Conservation (phyloP, 1,284 basidiomycete genomes). For the Cystobasidium pallidum region DNA sequence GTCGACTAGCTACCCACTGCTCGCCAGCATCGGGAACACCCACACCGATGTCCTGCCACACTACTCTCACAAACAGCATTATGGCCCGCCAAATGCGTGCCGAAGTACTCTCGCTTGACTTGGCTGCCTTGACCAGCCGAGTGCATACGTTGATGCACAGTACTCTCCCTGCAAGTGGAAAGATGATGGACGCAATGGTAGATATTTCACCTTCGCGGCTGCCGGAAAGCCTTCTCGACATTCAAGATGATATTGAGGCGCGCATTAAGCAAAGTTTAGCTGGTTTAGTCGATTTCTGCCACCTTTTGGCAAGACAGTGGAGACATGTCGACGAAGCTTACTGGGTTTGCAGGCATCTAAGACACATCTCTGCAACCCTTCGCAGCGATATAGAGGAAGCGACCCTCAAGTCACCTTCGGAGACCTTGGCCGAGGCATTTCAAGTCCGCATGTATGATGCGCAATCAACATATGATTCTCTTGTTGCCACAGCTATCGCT, state of each 20-base stretch:
- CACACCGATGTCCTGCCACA: neutral
- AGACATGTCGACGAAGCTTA: constrained; percentile 41
- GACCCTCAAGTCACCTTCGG: constrained; percentile 24
- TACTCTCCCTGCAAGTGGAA: constrained; percentile 21
- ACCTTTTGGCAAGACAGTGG: constrained; percentile 31
- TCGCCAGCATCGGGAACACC: neutral
- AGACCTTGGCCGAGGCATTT: constrained; percentile 16
- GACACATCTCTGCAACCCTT: neutral
- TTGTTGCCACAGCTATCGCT: neutral
- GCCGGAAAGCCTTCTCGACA: constrained; percentile 49
- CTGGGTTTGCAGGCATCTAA: constrained; percentile 11
- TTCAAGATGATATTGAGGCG: constrained; percentile 50
- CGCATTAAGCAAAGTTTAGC: constrained; percentile 3
- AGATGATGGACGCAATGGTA: constrained; percentile 48
- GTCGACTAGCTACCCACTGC: neutral
- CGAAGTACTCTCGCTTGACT: constrained; percentile 46
- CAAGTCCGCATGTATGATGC: neutral
- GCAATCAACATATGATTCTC: neutral
- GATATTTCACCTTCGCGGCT: constrained; percentile 41
- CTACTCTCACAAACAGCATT: constrained; percentile 3
- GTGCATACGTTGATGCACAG: constrained; percentile 29
- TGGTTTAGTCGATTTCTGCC: constrained; percentile 32
- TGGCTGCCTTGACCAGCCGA: constrained; percentile 43
- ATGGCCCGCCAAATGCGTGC: constrained; percentile 44
- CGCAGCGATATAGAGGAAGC: constrained; percentile 31